Evolutionary conservation across 208 protist genomes (phyloP).

Genomic region (Crithidia sp.): DNA sequence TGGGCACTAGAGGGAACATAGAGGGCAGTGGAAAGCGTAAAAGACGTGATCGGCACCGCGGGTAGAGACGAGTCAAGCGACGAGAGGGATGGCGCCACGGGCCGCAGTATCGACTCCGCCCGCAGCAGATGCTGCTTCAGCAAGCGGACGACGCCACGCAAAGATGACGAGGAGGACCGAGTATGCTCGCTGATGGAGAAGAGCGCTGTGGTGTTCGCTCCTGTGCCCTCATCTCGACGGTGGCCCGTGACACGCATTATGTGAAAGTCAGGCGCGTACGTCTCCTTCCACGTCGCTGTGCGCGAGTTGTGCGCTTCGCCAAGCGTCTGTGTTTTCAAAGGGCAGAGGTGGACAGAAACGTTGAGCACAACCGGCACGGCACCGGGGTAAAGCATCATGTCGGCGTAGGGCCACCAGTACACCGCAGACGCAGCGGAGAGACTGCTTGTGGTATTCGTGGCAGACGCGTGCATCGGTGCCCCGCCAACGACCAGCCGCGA

Average conservation of each 20-base stretch:
- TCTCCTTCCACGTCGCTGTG: no score
- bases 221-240: no score
- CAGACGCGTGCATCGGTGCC: neutral
- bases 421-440: neutral
- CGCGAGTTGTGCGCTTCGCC: neutral
- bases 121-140: conserved; percentile 17
- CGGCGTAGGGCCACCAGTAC: conserved; percentile 95
- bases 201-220: neutral
- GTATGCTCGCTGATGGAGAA: neutral
- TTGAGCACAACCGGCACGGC: conserved; percentile 90
- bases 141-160: neutral
- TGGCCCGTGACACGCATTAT: no score
- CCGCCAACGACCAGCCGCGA: conserved; percentile 13
- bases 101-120: neutral
- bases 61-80: neutral
- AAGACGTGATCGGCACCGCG: conserved; percentile 4
- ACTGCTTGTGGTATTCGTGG: neutral
- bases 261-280: no score
- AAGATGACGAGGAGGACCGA: neutral
- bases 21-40: conserved; percentile 21
- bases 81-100: neutral
- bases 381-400: conserved; percentile 85
- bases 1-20: conserved; percentile 13
- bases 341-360: conserved; percentile 76
- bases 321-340: neutral